Percentiles rank a stretch among this genome's conserved stretches.
Conservation (phyloP, 257 asterid genomes). For the Gardenia jasminoides region DNA sequence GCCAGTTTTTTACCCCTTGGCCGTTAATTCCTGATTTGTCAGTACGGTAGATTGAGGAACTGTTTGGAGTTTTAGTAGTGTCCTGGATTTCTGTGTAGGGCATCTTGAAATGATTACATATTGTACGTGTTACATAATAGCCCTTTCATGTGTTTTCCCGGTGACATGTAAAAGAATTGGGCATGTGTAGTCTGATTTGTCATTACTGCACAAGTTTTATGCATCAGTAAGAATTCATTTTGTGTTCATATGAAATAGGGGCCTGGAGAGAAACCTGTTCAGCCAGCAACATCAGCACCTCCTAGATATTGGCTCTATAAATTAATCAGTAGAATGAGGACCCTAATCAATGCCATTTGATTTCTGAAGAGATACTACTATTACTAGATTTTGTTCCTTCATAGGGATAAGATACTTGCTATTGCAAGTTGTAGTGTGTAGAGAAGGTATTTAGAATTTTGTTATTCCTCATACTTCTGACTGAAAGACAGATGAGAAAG, state of each 20-base stretch:
- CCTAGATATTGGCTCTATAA: no score
- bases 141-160: not conserved
- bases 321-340: no score
- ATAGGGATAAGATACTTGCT: no score
- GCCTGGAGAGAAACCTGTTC: constrained; percentile 56
- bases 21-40: not conserved
- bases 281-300: constrained; percentile 41
- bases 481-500: no score
- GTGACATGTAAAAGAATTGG: no score
- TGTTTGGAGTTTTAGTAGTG: not conserved
- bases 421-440: no score
- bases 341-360: no score
- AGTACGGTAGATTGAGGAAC: not conserved
- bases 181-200: no score
- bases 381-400: no score
- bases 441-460: no score
- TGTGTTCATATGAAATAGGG: constrained; percentile 44
- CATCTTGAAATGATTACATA: not conserved
- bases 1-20: not conserved
- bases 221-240: not conserved
- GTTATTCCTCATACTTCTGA: no score
- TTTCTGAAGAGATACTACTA: no score
- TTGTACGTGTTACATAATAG: not conserved
- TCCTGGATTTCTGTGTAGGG: not conserved
- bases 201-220: not conserved